Base-by-base conservation (phyloP, 306 rosid genomes). In the Cicer arietinum region DNA sequence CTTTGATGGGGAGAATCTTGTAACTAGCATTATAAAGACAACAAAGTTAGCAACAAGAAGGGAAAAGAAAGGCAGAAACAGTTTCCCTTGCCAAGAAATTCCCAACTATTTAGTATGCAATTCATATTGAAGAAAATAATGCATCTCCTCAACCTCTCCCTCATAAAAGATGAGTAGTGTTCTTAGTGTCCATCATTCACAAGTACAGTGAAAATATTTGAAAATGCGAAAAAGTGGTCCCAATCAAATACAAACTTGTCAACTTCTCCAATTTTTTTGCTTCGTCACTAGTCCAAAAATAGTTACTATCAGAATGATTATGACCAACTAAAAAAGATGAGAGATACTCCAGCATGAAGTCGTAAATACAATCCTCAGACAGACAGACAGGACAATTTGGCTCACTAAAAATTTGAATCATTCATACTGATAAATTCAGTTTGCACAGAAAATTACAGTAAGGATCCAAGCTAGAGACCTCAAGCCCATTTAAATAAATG, bases 1-100 rank as follows among this genome's bases (percentile, higher is more conserved):
- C 75, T 85, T 50, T 74, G 89, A 68, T 52, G 89, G 40, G 63
- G 79, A 78, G 86, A 53, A 75, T 85, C 93, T 91, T 90, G 85
- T 71, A 54, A 50, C 73, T 73, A 81, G 67, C 76, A 73, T 78
- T 20, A 68, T 54, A 17, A 44, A 50, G 79, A 37, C 39, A 83
- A 22, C 40, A 68, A 60, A 30, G 61, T 71, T 69, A 68, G 63
- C 18, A 42, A 74, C 18, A 66, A 7, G 17, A 20, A 41, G 14
- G 10, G 40, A 66, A 43, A 52, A 25, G 57, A 73, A 77, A 17
- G 37, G 57, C 46, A 20, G 30, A 79, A 74, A 51, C 45, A 73
- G 46, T 43, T 67, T 50, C 30, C 43, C 43, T 64, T 1, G 50
- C 12, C 64, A 56, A 59, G 54, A 77, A 69, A 69, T 45, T 16